Conservation (phyloP, 257 asterid genomes). For the Solanum bulbocastanum region DNA sequence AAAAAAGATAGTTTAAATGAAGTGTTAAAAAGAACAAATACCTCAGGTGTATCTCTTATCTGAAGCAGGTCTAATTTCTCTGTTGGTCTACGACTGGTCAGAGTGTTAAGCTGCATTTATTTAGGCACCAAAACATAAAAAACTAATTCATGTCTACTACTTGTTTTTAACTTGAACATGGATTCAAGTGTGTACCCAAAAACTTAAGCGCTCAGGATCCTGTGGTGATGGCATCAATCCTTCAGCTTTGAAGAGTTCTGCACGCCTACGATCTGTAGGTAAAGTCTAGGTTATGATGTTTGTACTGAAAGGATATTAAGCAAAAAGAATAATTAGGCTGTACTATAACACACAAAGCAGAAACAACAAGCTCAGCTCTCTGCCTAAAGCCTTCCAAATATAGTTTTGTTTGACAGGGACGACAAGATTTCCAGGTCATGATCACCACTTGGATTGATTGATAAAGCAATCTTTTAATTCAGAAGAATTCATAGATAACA, state of each 20-base stretch:
- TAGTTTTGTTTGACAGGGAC: background rate
- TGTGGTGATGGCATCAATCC: conserved; percentile 73
- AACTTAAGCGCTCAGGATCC: conserved; percentile 89
- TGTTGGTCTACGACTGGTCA: conserved; percentile 72
- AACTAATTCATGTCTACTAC: background rate
- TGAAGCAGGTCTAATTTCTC: conserved; percentile 85
- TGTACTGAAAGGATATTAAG: background rate
- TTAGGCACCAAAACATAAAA: background rate
- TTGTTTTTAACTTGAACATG: conserved; percentile 4
- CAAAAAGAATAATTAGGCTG: background rate
- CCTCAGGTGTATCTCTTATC: conserved; percentile 75
- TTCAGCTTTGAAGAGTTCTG: conserved; percentile 78
- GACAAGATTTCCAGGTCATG: background rate
- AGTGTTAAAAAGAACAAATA: background rate
- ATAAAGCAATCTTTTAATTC: background rate
- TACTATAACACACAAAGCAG: background rate
- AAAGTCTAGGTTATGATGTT: background rate
- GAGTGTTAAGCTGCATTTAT: conserved; percentile 64
- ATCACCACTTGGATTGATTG: background rate
- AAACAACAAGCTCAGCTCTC: background rate
- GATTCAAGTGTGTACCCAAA: conserved; percentile 57
- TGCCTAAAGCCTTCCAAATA: background rate
- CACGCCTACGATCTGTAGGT: conserved; percentile 71
- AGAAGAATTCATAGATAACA: background rate
- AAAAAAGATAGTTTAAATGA: background rate